These are phyloP conservation scores for Camellia granthamiana DNA, from an alignment of 148 eudicot genomes.

Conservation along the genomic window DNA sequence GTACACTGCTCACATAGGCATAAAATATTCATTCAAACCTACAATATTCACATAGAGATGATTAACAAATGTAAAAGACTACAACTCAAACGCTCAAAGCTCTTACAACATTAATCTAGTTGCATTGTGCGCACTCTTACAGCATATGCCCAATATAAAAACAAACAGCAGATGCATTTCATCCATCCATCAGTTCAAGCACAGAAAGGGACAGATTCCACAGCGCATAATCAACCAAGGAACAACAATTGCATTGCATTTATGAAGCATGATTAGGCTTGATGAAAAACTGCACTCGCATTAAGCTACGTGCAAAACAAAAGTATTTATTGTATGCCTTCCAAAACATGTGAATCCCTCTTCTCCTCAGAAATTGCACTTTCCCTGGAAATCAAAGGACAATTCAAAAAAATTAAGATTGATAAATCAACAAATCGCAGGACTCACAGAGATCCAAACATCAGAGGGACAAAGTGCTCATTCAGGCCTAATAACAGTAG, in stretches of 20 bases:
- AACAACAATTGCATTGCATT: background rate
- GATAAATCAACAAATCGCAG: slow-evolving; percentile 13
- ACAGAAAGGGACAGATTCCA: too few relatives aligned
- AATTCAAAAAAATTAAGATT: background rate
- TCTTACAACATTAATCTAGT: too few relatives aligned
- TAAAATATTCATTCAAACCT: slow-evolving; percentile 16
- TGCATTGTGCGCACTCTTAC: too few relatives aligned
- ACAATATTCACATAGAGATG: slow-evolving; percentile 33
- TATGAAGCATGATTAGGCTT: background rate
- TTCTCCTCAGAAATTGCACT: background rate
- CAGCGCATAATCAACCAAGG: slow-evolving; percentile 12
- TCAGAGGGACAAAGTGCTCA: background rate
- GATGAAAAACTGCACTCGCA: slow-evolving; percentile 5
- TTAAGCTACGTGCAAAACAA: slow-evolving; percentile 15
- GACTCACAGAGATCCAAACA: background rate
- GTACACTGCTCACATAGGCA: slow-evolving; percentile 14
- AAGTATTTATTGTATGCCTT: slow-evolving; percentile 3
- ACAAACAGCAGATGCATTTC: too few relatives aligned
- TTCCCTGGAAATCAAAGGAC: slow-evolving; percentile 12
- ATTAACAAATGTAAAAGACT: slow-evolving; percentile 14
- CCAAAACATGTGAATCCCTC: background rate
- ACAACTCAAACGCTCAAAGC: slow-evolving; percentile 2
- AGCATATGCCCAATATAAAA: too few relatives aligned
- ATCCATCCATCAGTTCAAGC: too few relatives aligned
- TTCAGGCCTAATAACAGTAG: background rate